phyloP scores from a whole-genome alignment of 2,329 filamentous ascomycete species.

The Stagonosporopsis cucurbitacearum region DNA sequence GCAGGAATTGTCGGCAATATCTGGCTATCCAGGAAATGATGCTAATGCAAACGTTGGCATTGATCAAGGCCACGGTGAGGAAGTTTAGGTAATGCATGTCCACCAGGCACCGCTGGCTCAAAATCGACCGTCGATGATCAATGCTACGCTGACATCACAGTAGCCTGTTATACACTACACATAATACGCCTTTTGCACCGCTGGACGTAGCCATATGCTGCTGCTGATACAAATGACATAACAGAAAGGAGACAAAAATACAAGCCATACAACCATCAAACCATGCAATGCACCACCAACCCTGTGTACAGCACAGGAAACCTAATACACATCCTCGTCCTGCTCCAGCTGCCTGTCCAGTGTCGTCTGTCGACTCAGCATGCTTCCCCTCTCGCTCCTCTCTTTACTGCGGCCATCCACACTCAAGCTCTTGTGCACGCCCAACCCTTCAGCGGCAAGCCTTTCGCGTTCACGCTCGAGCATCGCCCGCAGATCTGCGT shows the following conservation, averaged over 20 bases:
- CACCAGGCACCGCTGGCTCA: neutral
- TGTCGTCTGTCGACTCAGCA: slow-evolving; percentile 28
- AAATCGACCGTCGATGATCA: neutral
- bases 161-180: neutral
- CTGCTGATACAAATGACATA: slow-evolving; percentile 10
- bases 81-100: too few species aligned
- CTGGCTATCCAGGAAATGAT: too few species aligned
- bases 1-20: too few species aligned
- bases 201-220: slow-evolving; percentile 11
- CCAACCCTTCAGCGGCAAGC: slow-evolving; percentile 28
- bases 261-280: neutral
- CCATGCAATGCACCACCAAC: neutral
- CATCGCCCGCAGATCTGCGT: slow-evolving; percentile 70
- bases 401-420: slow-evolving; percentile 20
- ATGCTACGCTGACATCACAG: neutral
- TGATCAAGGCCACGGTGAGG: too few species aligned
- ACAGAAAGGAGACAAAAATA: neutral
- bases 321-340: slow-evolving; percentile 18
- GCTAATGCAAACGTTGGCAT: too few species aligned
- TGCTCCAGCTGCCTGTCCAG: slow-evolving; percentile 6
- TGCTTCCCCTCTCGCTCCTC: slow-evolving; percentile 23
- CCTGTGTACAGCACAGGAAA: neutral
- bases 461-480: slow-evolving; percentile 63
- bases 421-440: slow-evolving; percentile 31
- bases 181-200: neutral